Conservation (phyloP, 768 basidiomycete species). For the Russula vinacea region DNA sequence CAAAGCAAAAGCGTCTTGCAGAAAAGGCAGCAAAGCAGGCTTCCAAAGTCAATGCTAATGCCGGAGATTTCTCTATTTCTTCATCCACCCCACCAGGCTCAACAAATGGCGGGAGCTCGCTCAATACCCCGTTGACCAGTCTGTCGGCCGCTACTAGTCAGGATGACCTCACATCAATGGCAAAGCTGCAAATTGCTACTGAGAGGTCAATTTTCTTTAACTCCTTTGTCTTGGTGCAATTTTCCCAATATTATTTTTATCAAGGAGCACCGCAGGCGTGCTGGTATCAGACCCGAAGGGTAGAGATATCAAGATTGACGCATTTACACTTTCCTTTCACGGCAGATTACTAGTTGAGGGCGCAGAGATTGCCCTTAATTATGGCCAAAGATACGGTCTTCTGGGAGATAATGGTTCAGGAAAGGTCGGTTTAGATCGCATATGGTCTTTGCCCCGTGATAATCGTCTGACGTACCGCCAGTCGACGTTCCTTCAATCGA, state of each 20-base stretch:
- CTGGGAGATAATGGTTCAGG: slow-evolving; percentile 98
- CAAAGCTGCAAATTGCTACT: slow-evolving; percentile 83
- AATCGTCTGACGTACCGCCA: slow-evolving; percentile 35
- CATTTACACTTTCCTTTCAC: slow-evolving; percentile 95
- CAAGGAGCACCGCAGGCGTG: slow-evolving; percentile 86
- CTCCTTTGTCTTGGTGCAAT: slow-evolving; percentile 19
- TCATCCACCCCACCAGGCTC: slow-evolving; percentile 63
- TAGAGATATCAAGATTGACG: slow-evolving; percentile 96
- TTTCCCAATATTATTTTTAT: slow-evolving; percentile 14
- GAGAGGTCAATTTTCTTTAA: slow-evolving; percentile 58
- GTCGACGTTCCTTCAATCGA: slow-evolving; percentile 95
- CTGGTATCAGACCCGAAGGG: slow-evolving; percentile 88
- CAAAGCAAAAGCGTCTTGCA: slow-evolving; percentile 90
- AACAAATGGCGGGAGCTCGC: slow-evolving; percentile 51
- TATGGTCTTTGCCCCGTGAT: slow-evolving; percentile 12
- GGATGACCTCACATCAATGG: slow-evolving; percentile 84
- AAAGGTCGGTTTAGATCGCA: slow-evolving; percentile 61
- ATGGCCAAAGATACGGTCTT: slow-evolving; percentile 91
- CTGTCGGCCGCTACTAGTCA: slow-evolving; percentile 73
- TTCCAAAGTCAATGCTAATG: slow-evolving; percentile 48
- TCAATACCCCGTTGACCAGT: slow-evolving; percentile 79
- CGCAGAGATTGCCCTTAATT: slow-evolving; percentile 76
- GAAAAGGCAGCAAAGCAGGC: slow-evolving; percentile 88
- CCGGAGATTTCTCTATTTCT: slow-evolving; percentile 47
- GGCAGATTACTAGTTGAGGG: slow-evolving; percentile 76